These are phyloP conservation scores for Effrenium voratum DNA, from an alignment of 73 alveolate genomes.

Conservation along the genomic window DNA sequence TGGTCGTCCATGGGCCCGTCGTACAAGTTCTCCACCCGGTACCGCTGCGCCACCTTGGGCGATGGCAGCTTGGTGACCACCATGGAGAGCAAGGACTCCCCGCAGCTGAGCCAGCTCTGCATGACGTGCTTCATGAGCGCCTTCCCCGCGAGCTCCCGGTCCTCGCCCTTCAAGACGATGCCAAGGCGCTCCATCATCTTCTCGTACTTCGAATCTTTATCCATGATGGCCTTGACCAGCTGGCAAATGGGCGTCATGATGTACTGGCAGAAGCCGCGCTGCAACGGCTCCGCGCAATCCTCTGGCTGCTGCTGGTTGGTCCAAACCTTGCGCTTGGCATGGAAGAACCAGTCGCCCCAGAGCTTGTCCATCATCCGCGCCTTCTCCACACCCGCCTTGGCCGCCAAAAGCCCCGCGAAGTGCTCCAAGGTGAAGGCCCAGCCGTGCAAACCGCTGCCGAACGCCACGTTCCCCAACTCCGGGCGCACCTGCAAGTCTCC, in stretches of 20 bases:
- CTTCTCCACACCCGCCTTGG: slow-evolving; percentile 95
- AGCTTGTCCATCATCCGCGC: slow-evolving; percentile 95
- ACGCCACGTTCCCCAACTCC: slow-evolving; percentile 98
- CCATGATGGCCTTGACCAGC: slow-evolving; percentile 92
- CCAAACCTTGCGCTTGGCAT: slow-evolving; percentile 96
- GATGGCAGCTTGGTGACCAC: slow-evolving; percentile 99
- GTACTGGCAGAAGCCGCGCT: slow-evolving; percentile 96
- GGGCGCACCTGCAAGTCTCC: slow-evolving; percentile 96
- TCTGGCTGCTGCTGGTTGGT: slow-evolving; percentile 94
- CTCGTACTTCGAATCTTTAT: slow-evolving; percentile 94
- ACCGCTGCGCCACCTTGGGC: slow-evolving; percentile 98
- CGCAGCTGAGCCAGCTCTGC: slow-evolving; percentile 99
- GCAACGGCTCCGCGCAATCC: slow-evolving; percentile 94
- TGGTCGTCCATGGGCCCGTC: slow-evolving; percentile 96
- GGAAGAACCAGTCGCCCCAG: slow-evolving; percentile 97
- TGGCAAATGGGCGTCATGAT: slow-evolving; percentile 77
- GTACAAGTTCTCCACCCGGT: slow-evolving; percentile 98
- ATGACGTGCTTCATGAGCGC: slow-evolving; percentile 96
- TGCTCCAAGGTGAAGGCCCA: slow-evolving; percentile 98
- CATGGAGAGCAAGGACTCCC: slow-evolving; percentile 99
- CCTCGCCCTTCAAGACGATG: slow-evolving; percentile 95
- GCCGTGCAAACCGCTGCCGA: slow-evolving; percentile 99
- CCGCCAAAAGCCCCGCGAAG: slow-evolving; percentile 96
- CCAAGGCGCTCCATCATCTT: slow-evolving; percentile 95
- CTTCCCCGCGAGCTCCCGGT: slow-evolving; percentile 95